Percentiles rank a stretch among this genome's conserved stretches.
Evolutionary conservation across 345 rosid species (phyloP).

Genomic region (Lepidium didymum): DNA sequence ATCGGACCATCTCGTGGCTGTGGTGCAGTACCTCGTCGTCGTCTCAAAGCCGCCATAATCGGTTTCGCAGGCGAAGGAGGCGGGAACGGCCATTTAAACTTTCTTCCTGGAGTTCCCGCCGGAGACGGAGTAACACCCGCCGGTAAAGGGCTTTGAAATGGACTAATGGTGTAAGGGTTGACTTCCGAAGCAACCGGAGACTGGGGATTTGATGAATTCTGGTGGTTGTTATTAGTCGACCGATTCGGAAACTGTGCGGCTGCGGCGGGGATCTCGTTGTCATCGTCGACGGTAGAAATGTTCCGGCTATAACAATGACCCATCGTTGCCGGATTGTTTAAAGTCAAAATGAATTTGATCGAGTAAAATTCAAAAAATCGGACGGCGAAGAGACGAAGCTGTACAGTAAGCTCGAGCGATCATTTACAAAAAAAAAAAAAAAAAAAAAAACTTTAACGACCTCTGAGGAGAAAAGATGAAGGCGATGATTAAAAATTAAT

Average conservation of each 20-base stretch:
- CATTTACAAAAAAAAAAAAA: background rate
- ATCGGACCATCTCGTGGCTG: conserved; percentile 61
- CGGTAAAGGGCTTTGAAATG: conserved; percentile 73
- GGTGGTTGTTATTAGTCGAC: background rate
- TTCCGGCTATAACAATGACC: conserved; percentile 78
- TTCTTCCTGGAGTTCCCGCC: conserved; percentile 75
- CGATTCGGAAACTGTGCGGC: conserved; percentile 16
- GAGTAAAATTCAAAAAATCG: conserved; percentile 31
- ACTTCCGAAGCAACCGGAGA: conserved; percentile 33
- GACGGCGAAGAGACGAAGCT: conserved; percentile 19
- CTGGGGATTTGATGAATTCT: conserved; percentile 15
- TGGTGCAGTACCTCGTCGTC: conserved; percentile 38
- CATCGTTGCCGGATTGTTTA: conserved; percentile 34
- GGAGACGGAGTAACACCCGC: conserved; percentile 83
- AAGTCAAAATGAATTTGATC: conserved; percentile 10
- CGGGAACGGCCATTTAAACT: conserved; percentile 87
- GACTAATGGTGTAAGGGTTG: conserved; percentile 53
- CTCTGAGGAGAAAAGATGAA: background rate
- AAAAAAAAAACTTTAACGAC: background rate
- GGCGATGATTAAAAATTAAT: background rate
- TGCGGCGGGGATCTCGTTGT: conserved; percentile 20
- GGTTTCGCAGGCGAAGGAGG: conserved; percentile 99
- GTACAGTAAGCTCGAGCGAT: conserved; percentile 7
- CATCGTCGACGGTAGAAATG: conserved; percentile 35
- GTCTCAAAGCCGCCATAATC: conserved; percentile 64